A percentile compares a stretch with the other conserved stretches of the same genome.
phyloP scores from a whole-genome alignment of 108 stramenopile species.

The Parietichytrium sp. region DNA sequence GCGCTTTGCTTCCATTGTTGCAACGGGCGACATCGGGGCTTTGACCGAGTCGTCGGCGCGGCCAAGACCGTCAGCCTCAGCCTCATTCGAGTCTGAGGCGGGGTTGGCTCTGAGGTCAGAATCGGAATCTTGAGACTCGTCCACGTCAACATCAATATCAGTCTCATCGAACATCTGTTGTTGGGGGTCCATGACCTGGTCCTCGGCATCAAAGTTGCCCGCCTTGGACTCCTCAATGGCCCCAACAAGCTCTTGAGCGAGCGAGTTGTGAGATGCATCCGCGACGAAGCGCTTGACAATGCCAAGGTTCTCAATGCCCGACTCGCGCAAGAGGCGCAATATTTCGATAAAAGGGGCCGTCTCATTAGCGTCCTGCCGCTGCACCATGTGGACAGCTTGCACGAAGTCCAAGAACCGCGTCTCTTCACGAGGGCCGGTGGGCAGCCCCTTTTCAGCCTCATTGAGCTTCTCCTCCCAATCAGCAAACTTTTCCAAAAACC shows the following conservation, averaged over 20 bases:
- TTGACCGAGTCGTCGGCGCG: no score
- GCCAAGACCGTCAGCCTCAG: no score
- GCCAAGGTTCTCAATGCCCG: background rate
- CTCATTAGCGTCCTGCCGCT: background rate
- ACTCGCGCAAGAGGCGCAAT: slow-evolving; percentile 9
- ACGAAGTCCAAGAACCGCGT: background rate
- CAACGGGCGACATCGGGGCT: no score
- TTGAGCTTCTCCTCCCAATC: background rate
- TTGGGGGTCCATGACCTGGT: no score
- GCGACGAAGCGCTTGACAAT: background rate
- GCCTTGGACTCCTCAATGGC: background rate
- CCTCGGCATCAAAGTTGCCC: no score
- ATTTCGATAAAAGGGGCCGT: background rate
- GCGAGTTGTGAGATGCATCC: background rate
- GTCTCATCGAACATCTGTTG: no score
- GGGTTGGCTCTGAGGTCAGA: no score
- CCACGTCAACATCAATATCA: no score
- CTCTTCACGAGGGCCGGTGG: background rate
- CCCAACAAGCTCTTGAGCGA: background rate
- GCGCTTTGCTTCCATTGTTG: no score
- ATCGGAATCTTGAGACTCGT: no score
- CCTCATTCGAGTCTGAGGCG: no score
- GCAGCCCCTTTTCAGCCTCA: background rate
- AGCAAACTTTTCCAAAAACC: slow-evolving; percentile 25
- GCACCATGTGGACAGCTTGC: background rate